A percentile compares a stretch with the other conserved stretches of the same genome.
Conservation (phyloP, 1,139 yeast genomes). For the Keqinozyma sinolaborantium region DNA sequence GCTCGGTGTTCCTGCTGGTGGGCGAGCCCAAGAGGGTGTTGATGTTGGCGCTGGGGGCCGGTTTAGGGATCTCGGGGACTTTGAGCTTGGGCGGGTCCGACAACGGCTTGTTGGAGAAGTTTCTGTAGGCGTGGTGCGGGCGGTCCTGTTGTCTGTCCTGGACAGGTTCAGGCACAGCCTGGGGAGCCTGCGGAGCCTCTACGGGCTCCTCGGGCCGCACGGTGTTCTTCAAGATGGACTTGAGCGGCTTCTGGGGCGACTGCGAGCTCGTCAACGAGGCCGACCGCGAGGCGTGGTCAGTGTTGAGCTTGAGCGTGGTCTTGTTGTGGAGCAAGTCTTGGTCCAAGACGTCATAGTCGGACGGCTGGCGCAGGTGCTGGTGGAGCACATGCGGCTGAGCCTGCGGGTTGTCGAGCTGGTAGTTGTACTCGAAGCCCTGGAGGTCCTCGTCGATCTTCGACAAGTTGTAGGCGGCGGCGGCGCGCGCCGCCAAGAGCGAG, state of each 20-base stretch:
- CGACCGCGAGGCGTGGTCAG: slow-evolving; percentile 4
- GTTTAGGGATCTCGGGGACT: slow-evolving; percentile 8
- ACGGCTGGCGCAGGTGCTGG: slow-evolving; percentile 1
- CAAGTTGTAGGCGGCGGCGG: slow-evolving; percentile 21
- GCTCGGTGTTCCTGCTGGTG: slow-evolving; percentile 5
- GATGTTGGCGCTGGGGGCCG: slow-evolving; percentile 1
- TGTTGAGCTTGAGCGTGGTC: slow-evolving; percentile 7
- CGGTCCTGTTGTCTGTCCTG: slow-evolving; percentile 3
- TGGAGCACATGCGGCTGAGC: not conserved
- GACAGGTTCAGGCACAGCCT: slow-evolving; percentile 4
- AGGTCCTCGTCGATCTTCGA: slow-evolving; percentile 44
- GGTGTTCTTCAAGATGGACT: slow-evolving; percentile 33
- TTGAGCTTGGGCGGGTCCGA: slow-evolving; percentile 11
- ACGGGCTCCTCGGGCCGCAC: slow-evolving; percentile 11
- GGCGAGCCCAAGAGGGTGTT: slow-evolving; percentile 2
- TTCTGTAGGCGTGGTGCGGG: not conserved
- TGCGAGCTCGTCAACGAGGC: slow-evolving; percentile 5
- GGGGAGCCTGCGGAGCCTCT: slow-evolving; percentile 2
- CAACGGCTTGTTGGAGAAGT: slow-evolving; percentile 3
- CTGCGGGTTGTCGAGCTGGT: slow-evolving; percentile 22
- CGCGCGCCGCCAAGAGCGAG: slow-evolving; percentile 10
- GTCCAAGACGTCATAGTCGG: slow-evolving; percentile 2
- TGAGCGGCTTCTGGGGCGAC: slow-evolving; percentile 23
- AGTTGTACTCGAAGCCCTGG: slow-evolving; percentile 43
- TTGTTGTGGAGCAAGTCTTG: slow-evolving; percentile 8